Evolutionary conservation across 2,329 filamentous ascomycete species (phyloP), one percentile per base, ranked within the genome.

Genomic region (Apiospora malaysiana): DNA sequence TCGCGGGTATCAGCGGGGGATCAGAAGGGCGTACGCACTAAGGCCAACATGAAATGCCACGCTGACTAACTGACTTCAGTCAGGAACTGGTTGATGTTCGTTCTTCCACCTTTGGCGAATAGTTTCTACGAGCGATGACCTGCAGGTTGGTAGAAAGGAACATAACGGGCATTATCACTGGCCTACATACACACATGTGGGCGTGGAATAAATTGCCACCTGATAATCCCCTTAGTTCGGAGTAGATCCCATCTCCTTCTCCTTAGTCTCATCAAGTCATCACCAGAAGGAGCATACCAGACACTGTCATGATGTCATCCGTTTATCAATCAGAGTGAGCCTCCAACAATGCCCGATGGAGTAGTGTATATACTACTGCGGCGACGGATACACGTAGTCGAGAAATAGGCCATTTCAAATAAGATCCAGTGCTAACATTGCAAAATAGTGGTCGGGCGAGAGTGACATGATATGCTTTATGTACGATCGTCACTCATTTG

Each of bases 1-100:
- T 40, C 56, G 56, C 56, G 56, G 56, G 56, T 63, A 63, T 63
- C 56, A 40, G 56, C 56, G 56, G 56, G 56, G 56, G 56, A 63
- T 63, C 25, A 12, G 27, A n/a, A 56, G 14, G 51, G 51, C 27
- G 27, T 16, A 18, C 23, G n/a, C n/a, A n/a, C n/a, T n/a, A n/a
- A n/a, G n/a, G n/a, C n/a, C 16, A 10, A 37, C 5, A 63, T 21
- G n/a, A n/a, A 14, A 63, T 63, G 32, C 56, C 56, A 63, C 32
- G 56, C 56, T 63, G 56, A 63, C 56, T 63, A 63, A 63, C 16
- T 10, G 32, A 14, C 37, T 40, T 40, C 21, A n/a, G 56, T 12
- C 56, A 63, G 27, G 32, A n/a, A 37, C 47, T 25, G 47, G 45
- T 46, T 12, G 23, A 14, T 27, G 9, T 25, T 37, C 4, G 6